Evolutionary conservation across 2,329 filamentous ascomycete species (phyloP).

Genomic region (Fusarium globosum): DNA sequence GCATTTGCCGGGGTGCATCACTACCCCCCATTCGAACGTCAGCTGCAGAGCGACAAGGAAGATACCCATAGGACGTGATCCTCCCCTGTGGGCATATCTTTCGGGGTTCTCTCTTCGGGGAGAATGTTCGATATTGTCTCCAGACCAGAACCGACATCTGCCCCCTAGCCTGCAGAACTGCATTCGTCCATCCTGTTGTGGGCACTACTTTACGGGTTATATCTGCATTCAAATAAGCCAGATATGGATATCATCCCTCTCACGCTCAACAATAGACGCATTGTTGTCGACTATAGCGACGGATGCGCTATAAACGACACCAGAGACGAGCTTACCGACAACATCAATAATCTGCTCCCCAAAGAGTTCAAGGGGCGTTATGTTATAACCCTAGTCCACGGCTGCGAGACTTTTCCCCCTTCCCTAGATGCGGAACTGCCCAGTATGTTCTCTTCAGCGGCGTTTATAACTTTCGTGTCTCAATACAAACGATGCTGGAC

Average conservation of each 20-base stretch:
- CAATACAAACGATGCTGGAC: not conserved
- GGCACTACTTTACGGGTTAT: fast-evolving
- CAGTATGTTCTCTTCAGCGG: not conserved
- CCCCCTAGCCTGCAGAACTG: not conserved
- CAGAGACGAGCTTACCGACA: fast-evolving
- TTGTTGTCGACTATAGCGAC: fast-evolving
- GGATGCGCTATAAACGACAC: not conserved
- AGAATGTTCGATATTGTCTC: too few relatives aligned
- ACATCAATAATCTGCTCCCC: fast-evolving
- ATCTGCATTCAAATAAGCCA: fast-evolving
- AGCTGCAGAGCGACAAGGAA: not conserved
- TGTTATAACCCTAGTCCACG: fast-evolving
- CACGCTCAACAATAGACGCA: fast-evolving
- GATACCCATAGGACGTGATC: not conserved
- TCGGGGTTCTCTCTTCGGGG: not conserved
- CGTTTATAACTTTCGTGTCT: fast-evolving
- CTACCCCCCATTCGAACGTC: not conserved
- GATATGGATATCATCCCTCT: too few relatives aligned
- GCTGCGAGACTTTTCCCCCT: too few relatives aligned
- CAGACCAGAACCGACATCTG: not conserved
- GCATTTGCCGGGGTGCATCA: not conserved
- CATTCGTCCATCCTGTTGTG: not conserved
- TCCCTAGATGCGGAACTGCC: fast-evolving
- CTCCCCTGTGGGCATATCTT: not conserved
- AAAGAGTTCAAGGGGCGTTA: not conserved